phyloP scores from a whole-genome alignment of 2,329 filamentous ascomycete genomes.

The Talaromyces piceae region DNA sequence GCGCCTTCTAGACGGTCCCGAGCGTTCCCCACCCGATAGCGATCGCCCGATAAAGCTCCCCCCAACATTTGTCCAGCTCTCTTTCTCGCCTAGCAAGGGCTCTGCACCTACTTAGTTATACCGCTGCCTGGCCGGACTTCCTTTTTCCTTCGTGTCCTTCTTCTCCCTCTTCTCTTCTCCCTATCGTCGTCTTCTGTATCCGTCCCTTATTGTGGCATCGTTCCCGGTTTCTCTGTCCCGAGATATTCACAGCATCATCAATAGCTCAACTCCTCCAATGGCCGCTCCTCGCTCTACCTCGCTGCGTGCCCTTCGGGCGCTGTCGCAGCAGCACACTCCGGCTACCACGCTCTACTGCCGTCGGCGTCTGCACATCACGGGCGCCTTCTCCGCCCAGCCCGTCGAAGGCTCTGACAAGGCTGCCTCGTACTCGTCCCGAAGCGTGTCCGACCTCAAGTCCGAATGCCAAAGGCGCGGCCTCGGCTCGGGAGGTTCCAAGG shows the following conservation, averaged over 20 bases:
- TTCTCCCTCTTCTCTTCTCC: not conserved
- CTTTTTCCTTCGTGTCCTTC: not conserved
- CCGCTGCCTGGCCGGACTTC: not conserved
- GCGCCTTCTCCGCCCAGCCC: slow-evolving; percentile 48
- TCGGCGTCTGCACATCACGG: slow-evolving; percentile 54
- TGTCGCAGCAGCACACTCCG: slow-evolving; percentile 31
- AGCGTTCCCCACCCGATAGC: not conserved
- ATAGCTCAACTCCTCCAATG: slow-evolving; percentile 24
- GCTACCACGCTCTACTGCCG: slow-evolving; percentile 24
- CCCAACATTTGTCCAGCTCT: slow-evolving; percentile 2
- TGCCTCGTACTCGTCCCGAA: slow-evolving; percentile 44
- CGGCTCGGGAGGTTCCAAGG: slow-evolving; percentile 40
- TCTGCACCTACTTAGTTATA: not conserved
- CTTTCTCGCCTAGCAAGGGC: not conserved
- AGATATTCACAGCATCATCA: not conserved
- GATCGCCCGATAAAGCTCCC: slow-evolving; percentile 3
- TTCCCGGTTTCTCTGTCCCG: too few species aligned
- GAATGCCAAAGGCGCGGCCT: slow-evolving; percentile 47
- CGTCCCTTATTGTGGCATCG: too few species aligned
- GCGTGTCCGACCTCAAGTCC: slow-evolving; percentile 43
- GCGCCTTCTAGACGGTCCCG: not conserved
- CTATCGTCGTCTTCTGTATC: not conserved
- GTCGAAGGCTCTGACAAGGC: slow-evolving; percentile 45
- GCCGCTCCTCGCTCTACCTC: slow-evolving; percentile 39
- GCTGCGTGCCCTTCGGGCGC: slow-evolving; percentile 37